phyloP scores from a whole-genome alignment of 352 stramenopile species.

The Pythium rishiriense region DNA sequence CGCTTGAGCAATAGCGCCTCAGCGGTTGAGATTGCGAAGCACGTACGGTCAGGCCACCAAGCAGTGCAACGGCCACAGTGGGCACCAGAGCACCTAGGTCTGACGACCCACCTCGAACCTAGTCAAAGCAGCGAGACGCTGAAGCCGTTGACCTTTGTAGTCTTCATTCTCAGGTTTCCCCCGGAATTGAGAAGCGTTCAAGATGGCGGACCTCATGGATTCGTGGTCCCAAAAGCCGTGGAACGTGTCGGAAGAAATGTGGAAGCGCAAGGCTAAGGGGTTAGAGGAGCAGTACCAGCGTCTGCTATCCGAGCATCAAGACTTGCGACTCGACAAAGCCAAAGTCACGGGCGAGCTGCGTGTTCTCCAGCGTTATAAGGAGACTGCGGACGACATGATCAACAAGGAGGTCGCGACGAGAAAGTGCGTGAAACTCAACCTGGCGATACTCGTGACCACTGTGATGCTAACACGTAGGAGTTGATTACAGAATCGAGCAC shows the following conservation, averaged over 20 bases:
- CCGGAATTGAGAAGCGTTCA: constrained; percentile 5
- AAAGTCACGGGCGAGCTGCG: constrained; percentile 40
- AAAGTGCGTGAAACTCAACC: constrained; percentile 20
- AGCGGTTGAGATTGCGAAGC: constrained; percentile 15
- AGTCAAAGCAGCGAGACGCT: neutral
- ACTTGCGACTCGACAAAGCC: constrained; percentile 40
- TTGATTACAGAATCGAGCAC: constrained; percentile 36
- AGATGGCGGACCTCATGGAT: constrained; percentile 28
- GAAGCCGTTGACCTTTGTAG: neutral
- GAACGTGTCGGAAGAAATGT: constrained; percentile 44
- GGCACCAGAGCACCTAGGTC: neutral
- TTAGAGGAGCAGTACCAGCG: constrained; percentile 43
- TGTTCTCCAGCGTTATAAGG: constrained; percentile 45
- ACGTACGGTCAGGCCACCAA: constrained; percentile 2
- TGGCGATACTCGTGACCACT: neutral
- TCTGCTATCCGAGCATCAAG: constrained; percentile 38
- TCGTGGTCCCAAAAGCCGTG: constrained; percentile 39
- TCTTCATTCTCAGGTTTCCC: constrained; percentile 11
- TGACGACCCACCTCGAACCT: neutral
- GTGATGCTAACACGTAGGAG: no score
- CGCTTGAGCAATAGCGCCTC: neutral
- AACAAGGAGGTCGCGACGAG: constrained; percentile 32
- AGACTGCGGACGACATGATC: constrained; percentile 44
- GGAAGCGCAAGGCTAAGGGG: constrained; percentile 43
- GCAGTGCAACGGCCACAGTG: neutral